phyloP scores from a whole-genome alignment of 1,139 yeast species.

The Taiozyma sp. region DNA sequence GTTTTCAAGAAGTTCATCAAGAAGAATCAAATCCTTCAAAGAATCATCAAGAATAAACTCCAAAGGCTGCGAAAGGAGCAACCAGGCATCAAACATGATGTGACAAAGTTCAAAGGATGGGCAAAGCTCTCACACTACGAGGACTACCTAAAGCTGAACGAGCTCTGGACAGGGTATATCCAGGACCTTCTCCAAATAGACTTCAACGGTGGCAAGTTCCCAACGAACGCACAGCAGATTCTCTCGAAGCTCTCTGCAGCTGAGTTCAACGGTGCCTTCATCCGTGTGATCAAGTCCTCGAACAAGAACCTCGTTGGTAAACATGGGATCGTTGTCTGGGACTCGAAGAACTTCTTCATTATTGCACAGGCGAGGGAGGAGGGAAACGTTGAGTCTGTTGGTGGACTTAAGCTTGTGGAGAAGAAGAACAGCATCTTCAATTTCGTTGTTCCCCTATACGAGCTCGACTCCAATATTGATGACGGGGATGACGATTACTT shows the following conservation, averaged over 20 bases:
- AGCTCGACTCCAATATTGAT: conserved; percentile 20
- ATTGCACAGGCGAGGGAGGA: conserved; percentile 44
- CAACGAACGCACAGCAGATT: conserved; percentile 26
- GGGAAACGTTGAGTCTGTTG: conserved; percentile 35
- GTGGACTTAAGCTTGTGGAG: conserved; percentile 52
- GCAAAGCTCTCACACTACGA: conserved; percentile 46
- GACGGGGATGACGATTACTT: conserved; percentile 33
- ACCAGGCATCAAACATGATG: conserved; percentile 17
- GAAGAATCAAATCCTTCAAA: conserved; percentile 31
- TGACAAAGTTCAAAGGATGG: conserved; percentile 31
- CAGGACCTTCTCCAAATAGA: conserved; percentile 39
- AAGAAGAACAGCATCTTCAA: conserved; percentile 59
- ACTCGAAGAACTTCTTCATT: conserved; percentile 72
- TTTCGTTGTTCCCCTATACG: conserved; percentile 41
- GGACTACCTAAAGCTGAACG: conserved; percentile 47
- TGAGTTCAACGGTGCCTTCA: conserved; percentile 75
- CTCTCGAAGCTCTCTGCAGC: conserved; percentile 67
- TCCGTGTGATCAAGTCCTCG: conserved; percentile 55
- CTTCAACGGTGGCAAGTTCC: neutral
- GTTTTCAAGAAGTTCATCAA: conserved; percentile 44
- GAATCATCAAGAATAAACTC: conserved; percentile 29
- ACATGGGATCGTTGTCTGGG: conserved; percentile 83
- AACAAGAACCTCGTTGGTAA: conserved; percentile 60
- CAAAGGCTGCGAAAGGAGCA: conserved; percentile 15
- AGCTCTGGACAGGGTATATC: conserved; percentile 62